Evolutionary conservation across 2,329 filamentous ascomycete species (phyloP), one percentile per base, ranked within the genome.

Genomic region (Xylariaceae sp.): DNA sequence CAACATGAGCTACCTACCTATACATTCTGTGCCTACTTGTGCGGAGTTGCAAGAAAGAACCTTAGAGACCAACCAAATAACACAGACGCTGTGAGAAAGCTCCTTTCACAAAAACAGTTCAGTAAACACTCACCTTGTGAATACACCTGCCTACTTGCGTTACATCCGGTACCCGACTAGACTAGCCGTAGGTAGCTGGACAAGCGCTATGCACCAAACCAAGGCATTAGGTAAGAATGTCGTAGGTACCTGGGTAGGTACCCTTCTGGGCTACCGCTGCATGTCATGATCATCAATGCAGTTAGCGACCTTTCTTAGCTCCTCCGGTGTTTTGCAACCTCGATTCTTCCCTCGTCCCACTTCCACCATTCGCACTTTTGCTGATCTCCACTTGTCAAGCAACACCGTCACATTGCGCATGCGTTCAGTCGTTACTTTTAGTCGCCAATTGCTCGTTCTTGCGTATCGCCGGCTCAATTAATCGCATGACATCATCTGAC

Each of bases 271-370:
- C 37, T 41, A 2, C 13, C 4, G 11, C 5, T 6, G 11, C 30
- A 51, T 51, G 59, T 52, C 58, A 63, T 61, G 55, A 60, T 60
- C 58, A 49, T 58, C 53, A 51, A 56, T 62, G n/a, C 55, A 41
- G 37, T 54, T 56, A 37, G 53, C 58, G 53, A 52, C 53, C 37
- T 41, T 41, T 7, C 8, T 13, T 41, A 41, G 37, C 23, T 30
- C 23, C 23, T 30, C 23, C 1, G 4, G 23, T 41, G 8, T 41
- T 41, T 45, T 56, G 54, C 23, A 30, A 52, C 41, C 13, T 45
- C 11, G n/a, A 50, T 48, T 51, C 60, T 56, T 52, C 18, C 49
- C 18, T 13, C 48, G 23, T 53, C 39, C 53, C 17, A 52, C 49
- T 51, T 58, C 55, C 34, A n/a, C 15, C 52, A 41, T 55, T 55